A percentile compares a stretch with the other conserved stretches of the same genome.
These are phyloP conservation scores for Periglandula ipomoeae DNA, from an alignment of 2,329 filamentous ascomycete species.

Conservation along the genomic window DNA sequence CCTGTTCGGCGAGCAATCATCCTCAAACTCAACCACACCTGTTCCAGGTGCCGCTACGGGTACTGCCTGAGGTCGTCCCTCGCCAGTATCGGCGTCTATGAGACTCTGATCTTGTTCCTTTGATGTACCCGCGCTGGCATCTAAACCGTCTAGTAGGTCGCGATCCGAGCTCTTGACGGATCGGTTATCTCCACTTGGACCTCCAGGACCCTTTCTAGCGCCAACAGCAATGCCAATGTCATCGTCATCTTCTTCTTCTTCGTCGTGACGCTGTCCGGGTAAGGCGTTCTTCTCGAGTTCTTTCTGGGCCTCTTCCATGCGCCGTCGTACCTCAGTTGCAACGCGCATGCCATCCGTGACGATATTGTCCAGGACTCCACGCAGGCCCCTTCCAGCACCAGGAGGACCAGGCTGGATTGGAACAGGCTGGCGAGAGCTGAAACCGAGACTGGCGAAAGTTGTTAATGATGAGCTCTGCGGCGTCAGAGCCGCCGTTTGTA, in stretches of 20 bases:
- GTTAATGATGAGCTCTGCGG: slow-evolving; percentile 57
- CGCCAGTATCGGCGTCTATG: slow-evolving; percentile 22
- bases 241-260: slow-evolving; percentile 61
- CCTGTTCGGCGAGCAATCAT: slow-evolving; percentile 11
- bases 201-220: slow-evolving; percentile 25
- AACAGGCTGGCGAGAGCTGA: slow-evolving; percentile 31
- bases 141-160: slow-evolving; percentile 64
- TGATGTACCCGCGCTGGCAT: slow-evolving; percentile 53
- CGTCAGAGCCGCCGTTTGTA: slow-evolving; percentile 24
- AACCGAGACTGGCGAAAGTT: slow-evolving; percentile 69
- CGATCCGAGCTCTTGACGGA: slow-evolving; percentile 58
- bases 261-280: slow-evolving; percentile 54
- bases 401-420: slow-evolving; percentile 31
- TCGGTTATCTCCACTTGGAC: slow-evolving; percentile 43
- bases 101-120: slow-evolving; percentile 25
- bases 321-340: slow-evolving; percentile 78
- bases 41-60: slow-evolving; percentile 21
- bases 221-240: slow-evolving; percentile 35
- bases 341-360: slow-evolving; percentile 96
- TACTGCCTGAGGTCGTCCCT: slow-evolving; percentile 17
- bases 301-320: slow-evolving; percentile 92
- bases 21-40: slow-evolving; percentile 35
- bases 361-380: slow-evolving; percentile 93
- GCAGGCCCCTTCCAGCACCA: slow-evolving; percentile 60
- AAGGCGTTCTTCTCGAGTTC: slow-evolving; percentile 78